These are phyloP conservation scores for Elsinoe fawcettii DNA, from an alignment of 2,329 filamentous ascomycete species.

Conservation along the genomic window DNA sequence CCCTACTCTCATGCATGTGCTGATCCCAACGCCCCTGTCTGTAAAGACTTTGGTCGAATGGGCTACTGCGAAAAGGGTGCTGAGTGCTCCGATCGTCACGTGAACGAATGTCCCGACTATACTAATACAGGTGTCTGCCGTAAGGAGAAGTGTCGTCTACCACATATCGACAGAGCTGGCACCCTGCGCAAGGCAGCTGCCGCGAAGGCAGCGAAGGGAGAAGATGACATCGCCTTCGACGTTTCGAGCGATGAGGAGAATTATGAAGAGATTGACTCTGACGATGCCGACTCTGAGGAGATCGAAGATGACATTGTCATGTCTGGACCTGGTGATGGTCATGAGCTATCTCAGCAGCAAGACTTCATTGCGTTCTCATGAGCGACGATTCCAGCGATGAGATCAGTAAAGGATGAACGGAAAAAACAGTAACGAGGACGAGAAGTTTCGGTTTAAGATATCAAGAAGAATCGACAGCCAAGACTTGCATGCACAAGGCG, in stretches of 20 bases:
- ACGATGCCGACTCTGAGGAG: conserved; percentile 69
- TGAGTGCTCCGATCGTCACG: conserved; percentile 72
- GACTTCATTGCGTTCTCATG: conserved; percentile 45
- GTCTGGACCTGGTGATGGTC: conserved; percentile 30
- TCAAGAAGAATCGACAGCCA: not conserved
- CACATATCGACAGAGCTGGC: conserved; percentile 80
- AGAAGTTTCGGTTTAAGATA: not conserved
- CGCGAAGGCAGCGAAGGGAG: conserved; percentile 32
- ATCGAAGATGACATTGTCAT: conserved; percentile 36
- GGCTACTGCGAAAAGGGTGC: conserved; percentile 84
- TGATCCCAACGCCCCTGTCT: conserved; percentile 69
- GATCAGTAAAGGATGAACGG: not conserved
- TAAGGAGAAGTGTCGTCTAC: conserved; percentile 66
- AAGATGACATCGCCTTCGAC: conserved; percentile 41
- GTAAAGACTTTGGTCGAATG: conserved; percentile 72
- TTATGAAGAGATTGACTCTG: conserved; percentile 56
- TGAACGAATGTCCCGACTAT: conserved; percentile 90
- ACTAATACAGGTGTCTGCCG: conserved; percentile 82
- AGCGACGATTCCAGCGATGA: not conserved
- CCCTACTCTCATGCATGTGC: conserved; percentile 79
- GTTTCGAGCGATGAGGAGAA: conserved; percentile 71
- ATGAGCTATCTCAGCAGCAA: conserved; percentile 45
- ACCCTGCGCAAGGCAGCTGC: conserved; percentile 57
- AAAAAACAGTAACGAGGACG: conserved; percentile 4
- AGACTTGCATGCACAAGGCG: not conserved